Evolutionary conservation across 139 green algal species (phyloP).

Genomic region (Closterium sp.): DNA sequence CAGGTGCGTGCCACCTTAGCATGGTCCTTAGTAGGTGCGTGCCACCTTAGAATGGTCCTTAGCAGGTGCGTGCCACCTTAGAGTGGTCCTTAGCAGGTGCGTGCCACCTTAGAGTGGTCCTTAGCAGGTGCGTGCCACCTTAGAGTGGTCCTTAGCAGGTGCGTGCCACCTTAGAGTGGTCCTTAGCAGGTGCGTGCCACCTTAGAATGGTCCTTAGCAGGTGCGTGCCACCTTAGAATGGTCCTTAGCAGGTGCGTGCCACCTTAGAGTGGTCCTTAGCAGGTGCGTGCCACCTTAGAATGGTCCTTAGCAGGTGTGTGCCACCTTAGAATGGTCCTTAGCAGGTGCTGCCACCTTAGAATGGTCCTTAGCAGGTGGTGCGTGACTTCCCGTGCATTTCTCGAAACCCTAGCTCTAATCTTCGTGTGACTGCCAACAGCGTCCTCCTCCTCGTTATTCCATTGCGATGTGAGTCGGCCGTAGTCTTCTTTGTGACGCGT

Average conservation of each 20-base stretch:
- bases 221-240: constrained; percentile 38
- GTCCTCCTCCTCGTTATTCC: too few relatives aligned
- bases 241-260: constrained; percentile 36
- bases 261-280: constrained; percentile 41
- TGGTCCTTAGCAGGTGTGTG: constrained; percentile 39
- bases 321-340: constrained; percentile 36
- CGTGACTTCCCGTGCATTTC: background rate
- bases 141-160: constrained; percentile 38
- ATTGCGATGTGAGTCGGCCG: too few relatives aligned
- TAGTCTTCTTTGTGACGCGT: background rate
- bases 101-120: constrained; percentile 35
- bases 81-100: constrained; percentile 37
- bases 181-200: constrained; percentile 39
- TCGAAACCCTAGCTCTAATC: too few relatives aligned
- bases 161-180: constrained; percentile 34
- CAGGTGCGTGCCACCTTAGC: constrained; percentile 42
- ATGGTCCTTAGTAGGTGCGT: constrained; percentile 35
- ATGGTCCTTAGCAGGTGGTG: constrained; percentile 35
- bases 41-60: constrained; percentile 36
- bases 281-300: constrained; percentile 40
- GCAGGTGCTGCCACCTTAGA: constrained; percentile 44
- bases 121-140: constrained; percentile 46
- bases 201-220: constrained; percentile 41
- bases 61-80: constrained; percentile 44
- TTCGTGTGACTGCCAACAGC: too few relatives aligned